Evolutionary conservation across 2,329 filamentous ascomycete genomes (phyloP).

Genomic region (Falciphora oryzae): DNA sequence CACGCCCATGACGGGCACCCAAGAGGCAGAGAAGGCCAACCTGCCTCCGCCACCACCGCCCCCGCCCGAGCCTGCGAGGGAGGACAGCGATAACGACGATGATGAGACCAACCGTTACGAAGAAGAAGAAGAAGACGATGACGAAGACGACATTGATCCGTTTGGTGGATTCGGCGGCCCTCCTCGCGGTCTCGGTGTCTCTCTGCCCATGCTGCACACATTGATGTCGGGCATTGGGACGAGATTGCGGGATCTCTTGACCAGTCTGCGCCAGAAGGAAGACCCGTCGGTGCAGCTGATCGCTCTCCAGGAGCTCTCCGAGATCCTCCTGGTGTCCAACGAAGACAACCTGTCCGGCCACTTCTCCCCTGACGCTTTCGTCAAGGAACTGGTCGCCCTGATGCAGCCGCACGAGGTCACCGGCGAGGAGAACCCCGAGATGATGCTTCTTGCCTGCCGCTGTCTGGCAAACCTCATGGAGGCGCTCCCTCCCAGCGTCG

Average conservation of each 20-base stretch:
- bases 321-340: conserved; percentile 88
- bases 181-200: conserved; percentile 59
- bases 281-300: conserved; percentile 85
- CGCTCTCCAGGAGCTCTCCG: conserved; percentile 86
- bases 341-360: conserved; percentile 95
- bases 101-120: conserved; percentile 45
- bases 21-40: conserved; percentile 43
- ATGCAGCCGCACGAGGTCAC: conserved; percentile 86
- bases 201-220: conserved; percentile 84
- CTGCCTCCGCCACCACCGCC: conserved; percentile 37
- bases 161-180: conserved; percentile 66
- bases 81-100: conserved; percentile 32
- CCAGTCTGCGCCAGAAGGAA: conserved; percentile 73
- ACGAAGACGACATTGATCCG: conserved; percentile 42
- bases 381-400: conserved; percentile 85
- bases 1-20: conserved; percentile 64
- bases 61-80: conserved; percentile 32
- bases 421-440: conserved; percentile 86
- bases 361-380: conserved; percentile 89
- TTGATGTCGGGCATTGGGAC: conserved; percentile 79
- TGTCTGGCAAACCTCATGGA: conserved; percentile 98
- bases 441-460: conserved; percentile 94
- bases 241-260: conserved; percentile 71
- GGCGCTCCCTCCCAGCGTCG: conserved; percentile 83
- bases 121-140: conserved; percentile 58